These are phyloP conservation scores for Penstemon newberryi DNA, from an alignment of 257 asterid genomes.

Conservation along the genomic window DNA sequence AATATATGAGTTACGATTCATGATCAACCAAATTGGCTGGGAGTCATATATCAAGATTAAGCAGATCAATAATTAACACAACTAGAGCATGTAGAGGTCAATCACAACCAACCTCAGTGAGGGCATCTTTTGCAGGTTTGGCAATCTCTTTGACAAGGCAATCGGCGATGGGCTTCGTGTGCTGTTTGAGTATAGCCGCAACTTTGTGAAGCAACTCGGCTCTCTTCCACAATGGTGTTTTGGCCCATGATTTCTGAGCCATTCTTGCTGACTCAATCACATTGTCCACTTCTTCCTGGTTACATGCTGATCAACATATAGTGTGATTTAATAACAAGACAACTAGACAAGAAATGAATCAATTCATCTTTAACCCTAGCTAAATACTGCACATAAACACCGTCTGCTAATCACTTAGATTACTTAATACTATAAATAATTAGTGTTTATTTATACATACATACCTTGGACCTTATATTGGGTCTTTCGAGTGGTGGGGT, in stretches of 20 bases:
- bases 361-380: too few species aligned
- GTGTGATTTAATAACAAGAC: too few species aligned
- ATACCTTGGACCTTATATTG: constrained; percentile 96
- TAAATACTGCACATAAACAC: too few species aligned
- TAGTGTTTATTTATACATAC: background rate
- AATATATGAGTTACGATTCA: too few species aligned
- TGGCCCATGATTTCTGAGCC: constrained; percentile 87
- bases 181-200: constrained; percentile 89
- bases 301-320: constrained; percentile 56
- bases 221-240: constrained; percentile 91
- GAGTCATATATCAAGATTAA: too few species aligned
- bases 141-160: constrained; percentile 92
- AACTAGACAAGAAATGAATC: too few species aligned
- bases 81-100: too few species aligned
- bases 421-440: too few species aligned
- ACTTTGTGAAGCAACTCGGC: constrained; percentile 99
- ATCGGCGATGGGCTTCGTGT: constrained; percentile 87
- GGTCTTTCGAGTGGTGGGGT: constrained; percentile 82
- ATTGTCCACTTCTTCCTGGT: constrained; percentile 93
- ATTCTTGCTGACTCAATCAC: constrained; percentile 72
- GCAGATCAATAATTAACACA: too few species aligned
- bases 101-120: constrained; percentile 58
- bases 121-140: constrained; percentile 92
- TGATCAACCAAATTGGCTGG: too few species aligned
- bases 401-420: too few species aligned